Base-by-base conservation (phyloP, 2,329 filamentous ascomycete genomes). In the Berkeleyomyces rouxiae region DNA sequence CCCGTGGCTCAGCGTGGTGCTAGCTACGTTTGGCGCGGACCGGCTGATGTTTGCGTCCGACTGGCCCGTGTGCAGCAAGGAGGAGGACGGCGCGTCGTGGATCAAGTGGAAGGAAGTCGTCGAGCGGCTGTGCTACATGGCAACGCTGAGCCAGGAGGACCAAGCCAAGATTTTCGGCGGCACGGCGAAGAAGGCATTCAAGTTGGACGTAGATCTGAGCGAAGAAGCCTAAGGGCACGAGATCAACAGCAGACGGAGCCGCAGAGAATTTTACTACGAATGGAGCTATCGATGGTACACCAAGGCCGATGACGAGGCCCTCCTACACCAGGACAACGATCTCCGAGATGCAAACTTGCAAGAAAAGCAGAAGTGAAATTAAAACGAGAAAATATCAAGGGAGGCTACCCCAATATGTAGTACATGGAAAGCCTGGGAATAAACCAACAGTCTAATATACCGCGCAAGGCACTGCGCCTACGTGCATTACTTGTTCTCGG, bases 41-140 rank as follows among this genome's bases (percentile, higher is more conserved):
- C 79, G 89, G 66, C 79, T 93, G 70, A 90, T 97, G 85, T 96
- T 93, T 72, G 91, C 86, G 33, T 91, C 87, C 67, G 90, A 96
- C 72, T 97, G 92, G 92, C 91, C 92, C 1, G 86, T 96, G 0
- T 95, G 90, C 74, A 91, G 89, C 66, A 75, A 61, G 36, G 68
- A 72, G 67, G 62, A 68, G 0, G 77, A 77, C 49, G 75, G 79
- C 58, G 73, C 76, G 31, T 84, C 87, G 40, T 96, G 90, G 90
- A 74, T 75, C 43, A 81, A 85, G 68, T 96, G 91, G 91, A 81
- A 77, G 66, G 77, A 77, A 23, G 77, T 93, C 1, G 86, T 95
- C 16, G 82, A 85, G 66, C 76, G 76, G 66, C 77, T 88, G 68
- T 81, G 90, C 67, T 77, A 79, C 72, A 79, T 85, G 77, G 81